Conservation (phyloP, 2,329 filamentous ascomycete species). For the Penicillium sp. region DNA sequence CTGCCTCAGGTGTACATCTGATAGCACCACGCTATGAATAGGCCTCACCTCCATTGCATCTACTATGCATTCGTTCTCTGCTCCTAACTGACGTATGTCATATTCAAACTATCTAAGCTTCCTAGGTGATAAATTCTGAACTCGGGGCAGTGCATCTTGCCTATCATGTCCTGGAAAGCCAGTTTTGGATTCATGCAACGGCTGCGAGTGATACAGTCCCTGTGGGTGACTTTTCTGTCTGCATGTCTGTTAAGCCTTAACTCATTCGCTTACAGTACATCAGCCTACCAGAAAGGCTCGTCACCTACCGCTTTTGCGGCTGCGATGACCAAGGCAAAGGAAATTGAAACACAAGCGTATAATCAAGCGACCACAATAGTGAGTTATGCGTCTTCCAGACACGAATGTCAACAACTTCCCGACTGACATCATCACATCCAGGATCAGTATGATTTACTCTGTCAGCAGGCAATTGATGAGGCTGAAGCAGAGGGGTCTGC, state of each 20-base stretch:
- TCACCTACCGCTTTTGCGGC: slow-evolving; percentile 43
- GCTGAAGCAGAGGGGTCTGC: slow-evolving; percentile 25
- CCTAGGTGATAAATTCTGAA: no score
- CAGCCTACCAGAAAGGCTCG: slow-evolving; percentile 47
- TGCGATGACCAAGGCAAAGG: slow-evolving; percentile 58
- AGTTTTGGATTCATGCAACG: slow-evolving; percentile 57
- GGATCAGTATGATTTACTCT: slow-evolving; percentile 54
- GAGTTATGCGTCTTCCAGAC: slow-evolving; percentile 1
- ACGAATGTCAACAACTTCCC: not conserved
- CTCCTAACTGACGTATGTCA: no score
- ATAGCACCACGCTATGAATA: not conserved
- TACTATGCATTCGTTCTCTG: not conserved
- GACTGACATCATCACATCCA: slow-evolving; percentile 35
- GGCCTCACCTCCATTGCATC: not conserved
- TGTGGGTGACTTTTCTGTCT: slow-evolving; percentile 47
- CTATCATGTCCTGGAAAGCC: slow-evolving; percentile 47
- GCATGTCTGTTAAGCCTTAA: not conserved
- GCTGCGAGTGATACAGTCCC: slow-evolving; percentile 59
- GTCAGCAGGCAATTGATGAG: slow-evolving; percentile 39
- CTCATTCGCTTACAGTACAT: slow-evolving; percentile 40
- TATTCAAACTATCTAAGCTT: not conserved
- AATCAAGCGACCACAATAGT: slow-evolving; percentile 39
- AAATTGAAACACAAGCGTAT: slow-evolving; percentile 54
- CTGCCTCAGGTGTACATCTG: not conserved
- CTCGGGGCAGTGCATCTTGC: not conserved